A percentile compares a stretch with the other conserved stretches of the same genome.
phyloP scores from a whole-genome alignment of 1,284 basidiomycete genomes.

The Schizophyllum amplum region DNA sequence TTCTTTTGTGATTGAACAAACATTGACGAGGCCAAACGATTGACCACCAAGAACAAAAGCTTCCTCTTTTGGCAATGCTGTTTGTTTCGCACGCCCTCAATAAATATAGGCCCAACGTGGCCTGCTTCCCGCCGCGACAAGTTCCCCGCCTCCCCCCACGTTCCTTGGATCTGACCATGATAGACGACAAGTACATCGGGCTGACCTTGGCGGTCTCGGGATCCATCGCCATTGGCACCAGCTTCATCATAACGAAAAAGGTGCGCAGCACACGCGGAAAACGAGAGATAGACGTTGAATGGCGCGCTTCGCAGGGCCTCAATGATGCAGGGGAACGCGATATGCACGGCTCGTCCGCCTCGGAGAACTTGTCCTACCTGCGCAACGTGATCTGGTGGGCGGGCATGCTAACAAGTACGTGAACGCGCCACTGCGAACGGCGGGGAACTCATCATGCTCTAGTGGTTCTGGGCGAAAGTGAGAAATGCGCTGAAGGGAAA shows the following conservation, averaged over 20 bases:
- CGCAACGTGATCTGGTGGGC: constrained; percentile 98
- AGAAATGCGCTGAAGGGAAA: constrained; percentile 11
- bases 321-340: constrained; percentile 66
- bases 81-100: not conserved
- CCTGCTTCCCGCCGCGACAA: not conserved
- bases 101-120: not conserved
- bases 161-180: constrained; percentile 34
- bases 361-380: constrained; percentile 81
- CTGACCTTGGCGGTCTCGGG: constrained; percentile 78
- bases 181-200: constrained; percentile 91
- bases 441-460: constrained; percentile 10
- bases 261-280: constrained; percentile 28
- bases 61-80: not conserved
- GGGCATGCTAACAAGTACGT: constrained; percentile 88
- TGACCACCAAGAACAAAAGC: not conserved
- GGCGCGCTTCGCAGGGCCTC: constrained; percentile 49
- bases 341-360: constrained; percentile 48
- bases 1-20: not conserved
- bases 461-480: constrained; percentile 91
- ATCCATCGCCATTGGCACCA: constrained; percentile 83
- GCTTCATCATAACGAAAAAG: constrained; percentile 97
- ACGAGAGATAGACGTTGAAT: not conserved
- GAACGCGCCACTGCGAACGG: constrained; percentile 3
- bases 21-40: not conserved
- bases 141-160: too few relatives aligned